A percentile compares a stretch with the other conserved stretches of the same genome.
These are phyloP conservation scores for Uromyces viciae-fabae DNA, from an alignment of 1,284 basidiomycete genomes.

Conservation along the genomic window DNA sequence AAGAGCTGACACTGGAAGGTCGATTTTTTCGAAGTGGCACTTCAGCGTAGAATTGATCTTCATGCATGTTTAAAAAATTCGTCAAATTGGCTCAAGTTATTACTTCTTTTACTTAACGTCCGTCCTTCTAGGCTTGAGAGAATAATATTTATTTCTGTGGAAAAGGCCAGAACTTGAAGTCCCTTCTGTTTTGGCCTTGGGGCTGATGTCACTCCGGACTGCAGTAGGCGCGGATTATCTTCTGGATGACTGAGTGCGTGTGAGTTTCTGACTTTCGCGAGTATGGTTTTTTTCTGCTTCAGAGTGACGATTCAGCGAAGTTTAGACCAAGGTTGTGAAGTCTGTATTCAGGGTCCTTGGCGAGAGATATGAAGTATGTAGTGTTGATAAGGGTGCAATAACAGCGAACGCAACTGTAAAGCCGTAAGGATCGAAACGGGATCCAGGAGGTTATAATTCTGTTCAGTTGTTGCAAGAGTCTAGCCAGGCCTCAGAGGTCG, in stretches of 20 bases:
- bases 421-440: background rate
- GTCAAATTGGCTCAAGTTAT: background rate
- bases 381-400: slow-evolving; percentile 8
- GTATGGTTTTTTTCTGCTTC: background rate
- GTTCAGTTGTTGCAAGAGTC: too few species aligned
- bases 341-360: background rate
- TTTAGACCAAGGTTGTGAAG: background rate
- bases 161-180: background rate
- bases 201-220: background rate
- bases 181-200: background rate
- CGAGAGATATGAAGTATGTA: background rate
- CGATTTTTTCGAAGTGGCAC: slow-evolving; percentile 21
- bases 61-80: background rate
- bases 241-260: background rate
- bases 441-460: slow-evolving; percentile 13
- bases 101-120: background rate
- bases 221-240: background rate
- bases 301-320: background rate
- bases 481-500: too few species aligned
- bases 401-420: background rate
- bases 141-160: background rate
- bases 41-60: slow-evolving; percentile 31
- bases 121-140: background rate
- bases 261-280: background rate
- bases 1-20: slow-evolving; percentile 12